Evolutionary conservation across 345 rosid species (phyloP).

Genomic region (Angophora floribunda): DNA sequence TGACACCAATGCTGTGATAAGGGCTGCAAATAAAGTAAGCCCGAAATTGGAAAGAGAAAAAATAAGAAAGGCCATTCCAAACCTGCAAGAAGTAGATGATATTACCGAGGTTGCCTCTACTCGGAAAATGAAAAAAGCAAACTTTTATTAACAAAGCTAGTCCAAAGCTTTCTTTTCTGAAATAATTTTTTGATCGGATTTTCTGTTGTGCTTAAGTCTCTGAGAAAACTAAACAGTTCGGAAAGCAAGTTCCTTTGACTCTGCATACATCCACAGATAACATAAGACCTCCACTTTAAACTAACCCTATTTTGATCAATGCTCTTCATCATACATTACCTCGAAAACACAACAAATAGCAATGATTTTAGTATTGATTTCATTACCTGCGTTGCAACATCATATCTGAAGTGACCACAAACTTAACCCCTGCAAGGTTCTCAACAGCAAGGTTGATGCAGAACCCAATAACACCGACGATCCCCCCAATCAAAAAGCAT

Average conservation of each 20-base stretch:
- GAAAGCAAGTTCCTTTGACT: not conserved
- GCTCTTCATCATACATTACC: not conserved
- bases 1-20: conserved; percentile 53
- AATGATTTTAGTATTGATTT: not conserved
- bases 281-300: not conserved
- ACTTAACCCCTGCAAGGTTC: conserved; percentile 79
- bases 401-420: conserved; percentile 85
- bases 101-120: not conserved
- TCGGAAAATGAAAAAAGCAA: not conserved
- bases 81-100: conserved; percentile 28
- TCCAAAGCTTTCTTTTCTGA: not conserved
- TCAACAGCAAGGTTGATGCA: conserved; percentile 80
- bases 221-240: not conserved
- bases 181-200: not conserved
- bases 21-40: conserved; percentile 60
- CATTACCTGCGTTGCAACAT: conserved; percentile 53
- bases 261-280: not conserved
- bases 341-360: not conserved
- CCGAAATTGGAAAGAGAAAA: conserved; percentile 58
- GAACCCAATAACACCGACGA: conserved; percentile 78
- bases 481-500: conserved; percentile 54
- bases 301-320: not conserved
- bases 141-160: not conserved
- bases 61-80: conserved; percentile 51
- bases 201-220: not conserved